Conservation (phyloP, 1,139 yeast genomes). For the Casaregolazyma suthepensis region DNA sequence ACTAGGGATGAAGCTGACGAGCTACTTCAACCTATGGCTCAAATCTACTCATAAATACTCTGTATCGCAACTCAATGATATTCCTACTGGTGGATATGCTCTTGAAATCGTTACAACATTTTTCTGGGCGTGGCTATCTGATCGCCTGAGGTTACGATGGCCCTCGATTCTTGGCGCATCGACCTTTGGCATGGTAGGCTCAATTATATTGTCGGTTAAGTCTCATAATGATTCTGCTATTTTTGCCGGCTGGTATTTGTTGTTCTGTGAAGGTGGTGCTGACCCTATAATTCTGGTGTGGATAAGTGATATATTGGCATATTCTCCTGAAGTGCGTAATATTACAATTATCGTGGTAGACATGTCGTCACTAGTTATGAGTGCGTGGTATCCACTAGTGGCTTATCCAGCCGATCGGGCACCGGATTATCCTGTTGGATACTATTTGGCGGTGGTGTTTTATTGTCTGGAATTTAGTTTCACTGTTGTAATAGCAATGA, state of each 20-base stretch:
- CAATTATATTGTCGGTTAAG: slow-evolving; percentile 41
- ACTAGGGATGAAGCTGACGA: slow-evolving; percentile 33
- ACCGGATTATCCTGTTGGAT: slow-evolving; percentile 13
- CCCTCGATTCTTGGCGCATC: slow-evolving; percentile 53
- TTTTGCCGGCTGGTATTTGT: slow-evolving; percentile 19
- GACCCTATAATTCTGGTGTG: slow-evolving; percentile 18
- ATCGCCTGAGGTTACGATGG: slow-evolving; percentile 51
- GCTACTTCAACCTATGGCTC: slow-evolving; percentile 39
- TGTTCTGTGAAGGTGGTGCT: slow-evolving; percentile 13
- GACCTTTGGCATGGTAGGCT: slow-evolving; percentile 39
- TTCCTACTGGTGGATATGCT: slow-evolving; percentile 40
- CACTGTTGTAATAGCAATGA: neutral
- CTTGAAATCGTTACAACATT: slow-evolving; percentile 40
- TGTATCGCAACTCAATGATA: slow-evolving; percentile 30
- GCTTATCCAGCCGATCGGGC: slow-evolving; percentile 12
- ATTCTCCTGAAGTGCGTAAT: slow-evolving; percentile 34
- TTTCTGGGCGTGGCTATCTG: slow-evolving; percentile 35
- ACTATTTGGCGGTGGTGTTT: neutral
- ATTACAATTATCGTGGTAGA: slow-evolving; percentile 26
- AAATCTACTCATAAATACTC: slow-evolving; percentile 33
- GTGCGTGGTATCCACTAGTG: slow-evolving; percentile 10
- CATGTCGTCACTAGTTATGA: slow-evolving; percentile 8
- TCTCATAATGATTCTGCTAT: slow-evolving; percentile 37
- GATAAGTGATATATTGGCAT: slow-evolving; percentile 30
- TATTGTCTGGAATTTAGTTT: neutral